Conservation (phyloP, 805 yeast genomes). For the Hanseniaspora osmophila region DNA sequence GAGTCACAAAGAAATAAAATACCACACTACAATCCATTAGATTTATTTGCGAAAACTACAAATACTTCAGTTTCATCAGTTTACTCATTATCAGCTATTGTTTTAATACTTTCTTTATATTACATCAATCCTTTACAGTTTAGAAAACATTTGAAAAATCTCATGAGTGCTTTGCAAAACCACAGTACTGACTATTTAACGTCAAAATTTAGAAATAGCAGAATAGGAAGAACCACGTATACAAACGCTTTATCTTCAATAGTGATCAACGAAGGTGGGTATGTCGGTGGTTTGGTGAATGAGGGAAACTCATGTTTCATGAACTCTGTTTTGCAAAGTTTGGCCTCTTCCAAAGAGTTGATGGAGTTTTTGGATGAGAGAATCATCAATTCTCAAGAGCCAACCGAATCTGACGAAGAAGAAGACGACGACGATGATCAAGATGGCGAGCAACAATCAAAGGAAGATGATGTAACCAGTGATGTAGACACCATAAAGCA, state of each 20-base stretch:
- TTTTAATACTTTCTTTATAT: background rate
- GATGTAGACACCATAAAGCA: background rate
- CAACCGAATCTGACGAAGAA: slow-evolving; percentile 4
- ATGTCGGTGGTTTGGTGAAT: slow-evolving; percentile 72
- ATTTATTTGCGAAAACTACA: background rate
- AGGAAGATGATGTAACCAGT: slow-evolving; percentile 6
- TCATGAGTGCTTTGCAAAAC: slow-evolving; percentile 4
- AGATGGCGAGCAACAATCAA: slow-evolving; percentile 11
- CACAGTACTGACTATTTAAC: slow-evolving; percentile 5
- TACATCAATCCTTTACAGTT: slow-evolving; percentile 3
- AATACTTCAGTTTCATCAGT: background rate
- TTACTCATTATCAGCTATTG: background rate
- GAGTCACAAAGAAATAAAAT: no score
- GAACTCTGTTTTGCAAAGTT: slow-evolving; percentile 77
- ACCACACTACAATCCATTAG: no score
- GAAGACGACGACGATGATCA: slow-evolving; percentile 10
- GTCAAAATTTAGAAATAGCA: slow-evolving; percentile 6
- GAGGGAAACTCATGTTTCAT: slow-evolving; percentile 92
- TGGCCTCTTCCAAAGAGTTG: slow-evolving; percentile 60
- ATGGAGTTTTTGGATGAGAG: slow-evolving; percentile 38
- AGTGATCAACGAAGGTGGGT: slow-evolving; percentile 51
- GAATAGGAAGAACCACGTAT: slow-evolving; percentile 4
- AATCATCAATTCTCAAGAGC: slow-evolving; percentile 8
- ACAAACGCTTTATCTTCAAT: slow-evolving; percentile 4
- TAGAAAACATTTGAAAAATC: slow-evolving; percentile 1